phyloP scores from a whole-genome alignment of 179 eudicot species.

The Patellifolia procumbens region DNA sequence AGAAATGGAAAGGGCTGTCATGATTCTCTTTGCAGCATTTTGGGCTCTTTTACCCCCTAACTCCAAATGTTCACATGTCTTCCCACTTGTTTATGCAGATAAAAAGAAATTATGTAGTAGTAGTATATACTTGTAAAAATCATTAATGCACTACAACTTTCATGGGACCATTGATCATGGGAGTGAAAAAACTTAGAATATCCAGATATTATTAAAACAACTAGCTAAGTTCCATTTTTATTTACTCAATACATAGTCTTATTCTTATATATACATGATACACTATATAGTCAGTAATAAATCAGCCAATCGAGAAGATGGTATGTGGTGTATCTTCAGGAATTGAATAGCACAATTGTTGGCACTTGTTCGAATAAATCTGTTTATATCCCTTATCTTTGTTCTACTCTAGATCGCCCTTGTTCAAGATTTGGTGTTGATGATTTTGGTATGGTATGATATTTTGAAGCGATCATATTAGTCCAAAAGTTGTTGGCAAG shows the following conservation, averaged over 20 bases:
- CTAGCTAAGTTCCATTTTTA: not conserved
- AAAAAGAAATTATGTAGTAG: not conserved
- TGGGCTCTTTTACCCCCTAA: conserved; percentile 18
- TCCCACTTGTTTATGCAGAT: conserved; percentile 30
- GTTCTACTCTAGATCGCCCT: not conserved
- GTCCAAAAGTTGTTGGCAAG: not conserved
- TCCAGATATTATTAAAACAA: conserved; percentile 1
- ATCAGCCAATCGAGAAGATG: not conserved
- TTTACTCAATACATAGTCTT: too few species aligned
- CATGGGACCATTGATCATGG: conserved; percentile 35
- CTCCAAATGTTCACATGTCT: conserved; percentile 31
- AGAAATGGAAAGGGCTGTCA: conserved; percentile 19
- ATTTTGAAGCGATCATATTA: not conserved
- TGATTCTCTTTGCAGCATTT: conserved; percentile 18
- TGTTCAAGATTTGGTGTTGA: not conserved
- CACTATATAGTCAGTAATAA: too few species aligned
- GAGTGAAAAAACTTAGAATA: not conserved
- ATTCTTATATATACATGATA: too few species aligned
- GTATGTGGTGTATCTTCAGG: too few species aligned
- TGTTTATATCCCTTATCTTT: not conserved
- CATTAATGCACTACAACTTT: conserved; percentile 32
- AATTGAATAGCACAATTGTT: too few species aligned
- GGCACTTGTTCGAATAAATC: not conserved
- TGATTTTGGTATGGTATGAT: not conserved
- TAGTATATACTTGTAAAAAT: conserved; percentile 19